These are phyloP conservation scores for Aspergillus wentii DNA, from an alignment of 495 filamentous ascomycete genomes.

Conservation along the genomic window DNA sequence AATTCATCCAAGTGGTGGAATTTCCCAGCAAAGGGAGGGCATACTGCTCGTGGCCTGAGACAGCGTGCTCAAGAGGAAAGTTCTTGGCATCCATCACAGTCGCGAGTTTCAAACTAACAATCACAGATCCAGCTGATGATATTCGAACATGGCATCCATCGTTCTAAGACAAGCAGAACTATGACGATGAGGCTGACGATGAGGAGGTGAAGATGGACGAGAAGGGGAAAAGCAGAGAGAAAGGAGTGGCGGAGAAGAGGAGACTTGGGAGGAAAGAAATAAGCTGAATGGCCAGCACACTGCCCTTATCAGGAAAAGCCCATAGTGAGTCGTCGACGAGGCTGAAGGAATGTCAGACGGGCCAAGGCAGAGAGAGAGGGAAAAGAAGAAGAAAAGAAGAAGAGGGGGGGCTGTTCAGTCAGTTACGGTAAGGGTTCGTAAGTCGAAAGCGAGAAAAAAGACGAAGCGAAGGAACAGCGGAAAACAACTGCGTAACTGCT, in stretches of 20 bases:
- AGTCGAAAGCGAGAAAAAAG: slow-evolving; percentile 1
- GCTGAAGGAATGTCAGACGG: not conserved
- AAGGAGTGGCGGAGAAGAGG: slow-evolving; percentile 6
- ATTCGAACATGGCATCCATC: slow-evolving; percentile 16
- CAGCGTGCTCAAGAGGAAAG: slow-evolving; percentile 12
- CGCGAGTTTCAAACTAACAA: slow-evolving; percentile 13
- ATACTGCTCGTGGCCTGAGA: slow-evolving; percentile 19
- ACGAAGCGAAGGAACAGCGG: slow-evolving; percentile 1
- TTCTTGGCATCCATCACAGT: slow-evolving; percentile 32
- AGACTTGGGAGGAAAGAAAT: slow-evolving; percentile 9
- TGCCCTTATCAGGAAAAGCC: slow-evolving; percentile 23
- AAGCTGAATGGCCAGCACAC: slow-evolving; percentile 25
- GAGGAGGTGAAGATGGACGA: slow-evolving; percentile 1
- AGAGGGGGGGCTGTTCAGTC: slow-evolving; percentile 6
- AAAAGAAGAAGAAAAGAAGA: slow-evolving; percentile 4
- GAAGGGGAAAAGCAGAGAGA: slow-evolving; percentile 2
- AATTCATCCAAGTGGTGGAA: slow-evolving; percentile 12
- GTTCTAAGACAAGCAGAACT: too few species aligned
- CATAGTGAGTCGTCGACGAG: slow-evolving; percentile 4
- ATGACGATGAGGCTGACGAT: too few species aligned
- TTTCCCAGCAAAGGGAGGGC: slow-evolving; percentile 23
- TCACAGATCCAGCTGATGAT: slow-evolving; percentile 16
- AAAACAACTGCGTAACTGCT: too few species aligned
- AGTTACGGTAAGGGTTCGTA: too few species aligned
- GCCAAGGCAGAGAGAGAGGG: not conserved